These are phyloP conservation scores for Miamiensis avidus DNA, from an alignment of 169 alveolate species.

Conservation along the genomic window DNA sequence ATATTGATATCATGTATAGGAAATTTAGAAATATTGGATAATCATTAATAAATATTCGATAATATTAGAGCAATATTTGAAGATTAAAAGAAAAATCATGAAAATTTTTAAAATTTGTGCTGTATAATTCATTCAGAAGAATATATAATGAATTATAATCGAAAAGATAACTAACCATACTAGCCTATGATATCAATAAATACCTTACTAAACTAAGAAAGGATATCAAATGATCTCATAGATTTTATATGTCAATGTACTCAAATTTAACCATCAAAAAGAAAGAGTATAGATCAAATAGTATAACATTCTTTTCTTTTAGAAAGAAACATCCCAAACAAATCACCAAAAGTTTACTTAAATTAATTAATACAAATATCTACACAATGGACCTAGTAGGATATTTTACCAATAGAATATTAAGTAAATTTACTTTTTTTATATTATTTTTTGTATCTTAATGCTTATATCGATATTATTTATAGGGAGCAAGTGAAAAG, in stretches of 20 bases:
- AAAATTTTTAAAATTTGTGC: conserved; percentile 19
- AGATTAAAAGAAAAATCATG: conserved; percentile 22
- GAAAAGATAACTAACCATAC: conserved; percentile 17
- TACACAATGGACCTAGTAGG: conserved; percentile 26
- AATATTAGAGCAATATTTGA: conserved; percentile 25
- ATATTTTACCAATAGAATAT: conserved; percentile 36
- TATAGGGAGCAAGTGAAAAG: conserved; percentile 31
- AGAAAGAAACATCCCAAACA: conserved; percentile 12
- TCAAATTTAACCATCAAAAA: conserved; percentile 31
- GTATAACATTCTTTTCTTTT: conserved; percentile 30
- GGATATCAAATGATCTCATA: conserved; percentile 27
- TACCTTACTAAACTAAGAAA: conserved; percentile 19
- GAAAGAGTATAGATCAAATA: conserved; percentile 8
- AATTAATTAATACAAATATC: conserved; percentile 26
- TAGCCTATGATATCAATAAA: conserved; percentile 20
- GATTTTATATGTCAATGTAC: conserved; percentile 28
- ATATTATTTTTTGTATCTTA: too few species aligned
- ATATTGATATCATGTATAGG: conserved; percentile 42
- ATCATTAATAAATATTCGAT: conserved; percentile 21
- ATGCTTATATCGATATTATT: too few species aligned
- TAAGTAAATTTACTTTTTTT: neutral
- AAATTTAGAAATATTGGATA: conserved; percentile 36
- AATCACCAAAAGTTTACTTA: conserved; percentile 22
- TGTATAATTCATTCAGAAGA: conserved; percentile 39
- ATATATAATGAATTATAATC: conserved; percentile 20